Evolutionary conservation across 768 basidiomycete genomes (phyloP), one percentile per base, ranked within the genome.

Genomic region (Lepiota subincarnata): DNA sequence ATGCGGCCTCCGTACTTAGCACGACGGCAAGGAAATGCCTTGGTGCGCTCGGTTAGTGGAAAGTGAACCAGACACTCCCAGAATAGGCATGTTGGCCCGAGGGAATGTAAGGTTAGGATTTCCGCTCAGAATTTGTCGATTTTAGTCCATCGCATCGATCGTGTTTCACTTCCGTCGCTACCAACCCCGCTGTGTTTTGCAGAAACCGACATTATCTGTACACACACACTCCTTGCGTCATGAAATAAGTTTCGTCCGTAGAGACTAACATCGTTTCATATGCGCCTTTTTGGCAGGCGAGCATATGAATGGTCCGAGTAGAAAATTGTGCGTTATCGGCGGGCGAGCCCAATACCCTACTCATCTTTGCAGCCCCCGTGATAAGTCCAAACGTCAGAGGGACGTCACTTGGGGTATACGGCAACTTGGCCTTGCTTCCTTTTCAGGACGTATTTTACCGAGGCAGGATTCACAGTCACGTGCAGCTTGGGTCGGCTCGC

Each of bases 31-130:
- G 40, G 3, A 2, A 43, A 31, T 31, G 12, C 50, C 50, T 41
- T 42, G 18, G 20, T 28, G 38, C 36, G 22, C 7, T 31, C 13
- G 18, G n/a, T 20, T 35, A 36, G 7, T 19, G 26, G 11, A 40
- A n/a, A 50, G 7, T 31, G 48, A 50, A 50, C 48, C 48, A 41
- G 40, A 31, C 8, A 28, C 31, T 19, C 44, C 52, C 7, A 12
- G 40, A 45, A 46, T 36, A 45, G 52, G 18, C 4, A 44, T 4
- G 8, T 16, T 20, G 51, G 37, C 35, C 51, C 51, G 22, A 28
- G 22, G 22, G 19, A 52, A 43, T 13, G 50, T 43, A 52, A 45
- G 24, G 44, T 53, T 38, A 46, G 52, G 52, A 53, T 53, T 53
- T 22, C 43, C 16, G 24, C 26, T 18, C 43, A 18, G 19, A 31